These are phyloP conservation scores for Meyerozyma carpophila DNA, from an alignment of 1,139 yeast genomes.

Conservation along the genomic window DNA sequence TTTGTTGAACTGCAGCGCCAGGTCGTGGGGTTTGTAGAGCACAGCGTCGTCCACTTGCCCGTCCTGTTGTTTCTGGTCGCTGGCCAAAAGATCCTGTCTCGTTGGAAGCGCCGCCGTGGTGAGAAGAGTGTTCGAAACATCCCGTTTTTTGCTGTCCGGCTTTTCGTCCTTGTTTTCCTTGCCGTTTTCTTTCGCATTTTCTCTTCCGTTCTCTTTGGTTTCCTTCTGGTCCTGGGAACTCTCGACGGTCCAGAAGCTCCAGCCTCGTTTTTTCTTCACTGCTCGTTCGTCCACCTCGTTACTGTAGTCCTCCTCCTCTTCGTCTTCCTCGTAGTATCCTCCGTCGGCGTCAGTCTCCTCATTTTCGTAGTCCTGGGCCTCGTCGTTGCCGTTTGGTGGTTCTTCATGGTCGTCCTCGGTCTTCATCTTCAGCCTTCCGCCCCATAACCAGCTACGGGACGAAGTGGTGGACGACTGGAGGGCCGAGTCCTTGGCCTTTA, in stretches of 20 bases:
- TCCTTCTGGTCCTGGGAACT: not conserved
- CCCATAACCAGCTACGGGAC: constrained; percentile 1
- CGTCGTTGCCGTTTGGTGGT: not conserved
- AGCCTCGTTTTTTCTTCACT: not conserved
- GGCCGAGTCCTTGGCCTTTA: not conserved
- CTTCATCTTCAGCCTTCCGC: not conserved
- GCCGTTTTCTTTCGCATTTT: no score
- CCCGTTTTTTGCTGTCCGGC: constrained; percentile 7
- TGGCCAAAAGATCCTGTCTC: constrained; percentile 11
- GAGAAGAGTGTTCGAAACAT: constrained; percentile 29
- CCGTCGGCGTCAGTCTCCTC: constrained; percentile 2
- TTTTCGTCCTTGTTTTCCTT: not conserved
- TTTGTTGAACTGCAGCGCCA: constrained; percentile 36
- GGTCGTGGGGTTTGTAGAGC: constrained; percentile 41
- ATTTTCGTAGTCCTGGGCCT: not conserved
- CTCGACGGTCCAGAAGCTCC: constrained; percentile 4
- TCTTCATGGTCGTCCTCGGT: not conserved
- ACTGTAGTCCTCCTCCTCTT: constrained; percentile 2
- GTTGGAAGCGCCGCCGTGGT: constrained; percentile 27
- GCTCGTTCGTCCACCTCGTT: constrained; percentile 1
- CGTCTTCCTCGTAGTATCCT: constrained; percentile 1
- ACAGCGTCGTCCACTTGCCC: constrained; percentile 37
- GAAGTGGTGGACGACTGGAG: not conserved
- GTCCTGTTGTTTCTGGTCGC: constrained; percentile 8
- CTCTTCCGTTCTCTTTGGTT: not conserved